Percentiles rank a stretch among this genome's conserved stretches.
phyloP scores from a whole-genome alignment of 345 rosid species.

The Eucalyptus sp. region DNA sequence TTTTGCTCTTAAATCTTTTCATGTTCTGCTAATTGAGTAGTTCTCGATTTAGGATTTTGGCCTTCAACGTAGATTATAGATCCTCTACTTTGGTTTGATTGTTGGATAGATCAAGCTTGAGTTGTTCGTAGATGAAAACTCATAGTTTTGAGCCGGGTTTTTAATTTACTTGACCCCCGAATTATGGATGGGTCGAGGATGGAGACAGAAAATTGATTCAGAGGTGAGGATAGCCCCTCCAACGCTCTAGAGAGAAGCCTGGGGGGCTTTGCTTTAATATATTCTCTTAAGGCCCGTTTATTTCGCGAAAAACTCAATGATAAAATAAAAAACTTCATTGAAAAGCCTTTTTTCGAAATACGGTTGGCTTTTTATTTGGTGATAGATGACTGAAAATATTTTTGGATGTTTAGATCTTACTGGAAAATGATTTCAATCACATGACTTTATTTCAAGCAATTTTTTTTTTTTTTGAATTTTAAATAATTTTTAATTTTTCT shows the following conservation, averaged over 20 bases:
- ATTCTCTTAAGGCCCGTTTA: background rate
- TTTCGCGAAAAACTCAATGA: fast-evolving
- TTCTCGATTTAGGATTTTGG: background rate
- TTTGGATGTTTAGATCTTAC: no score
- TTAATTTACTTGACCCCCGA: background rate
- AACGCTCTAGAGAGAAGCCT: background rate
- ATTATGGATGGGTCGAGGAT: background rate
- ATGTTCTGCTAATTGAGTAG: background rate
- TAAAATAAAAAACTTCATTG: no score
- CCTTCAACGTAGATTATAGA: background rate
- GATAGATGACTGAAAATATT: no score
- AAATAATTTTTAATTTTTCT: no score
- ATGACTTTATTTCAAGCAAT: no score
- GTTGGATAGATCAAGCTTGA: background rate
- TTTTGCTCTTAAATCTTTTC: background rate
- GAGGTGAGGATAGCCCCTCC: background rate
- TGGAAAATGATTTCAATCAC: no score
- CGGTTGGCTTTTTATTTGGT: no score
- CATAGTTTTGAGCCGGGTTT: background rate
- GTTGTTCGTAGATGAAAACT: background rate
- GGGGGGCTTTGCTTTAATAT: background rate
- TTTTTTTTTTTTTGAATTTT: no score
- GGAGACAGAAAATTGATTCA: background rate
- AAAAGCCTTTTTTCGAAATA: no score
- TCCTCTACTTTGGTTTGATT: background rate